These are phyloP conservation scores for Ceratobasidium sp. DNA, from an alignment of 1,284 basidiomycete species.

Conservation along the genomic window DNA sequence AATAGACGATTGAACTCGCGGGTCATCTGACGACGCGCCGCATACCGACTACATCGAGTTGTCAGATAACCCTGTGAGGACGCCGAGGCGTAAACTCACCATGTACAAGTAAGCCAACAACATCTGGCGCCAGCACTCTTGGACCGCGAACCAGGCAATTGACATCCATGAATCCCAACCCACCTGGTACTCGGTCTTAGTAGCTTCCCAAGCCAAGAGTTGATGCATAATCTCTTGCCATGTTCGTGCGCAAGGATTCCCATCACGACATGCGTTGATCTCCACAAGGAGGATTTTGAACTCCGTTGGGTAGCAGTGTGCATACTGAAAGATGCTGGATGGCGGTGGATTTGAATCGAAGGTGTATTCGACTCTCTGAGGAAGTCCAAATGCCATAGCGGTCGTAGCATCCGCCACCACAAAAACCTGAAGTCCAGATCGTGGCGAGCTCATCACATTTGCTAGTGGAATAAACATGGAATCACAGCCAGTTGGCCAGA, in stretches of 20 bases:
- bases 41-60: not conserved
- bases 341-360: not conserved
- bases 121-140: conserved; percentile 19
- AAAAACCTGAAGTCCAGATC: not conserved
- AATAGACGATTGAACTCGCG: not conserved
- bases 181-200: not conserved
- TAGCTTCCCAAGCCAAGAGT: not conserved
- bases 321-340: not conserved
- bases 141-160: conserved; percentile 7
- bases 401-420: conserved; percentile 8
- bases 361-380: conserved; percentile 14
- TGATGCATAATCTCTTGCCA: conserved; percentile 7
- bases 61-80: no score
- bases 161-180: conserved; percentile 8
- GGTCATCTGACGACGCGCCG: not conserved
- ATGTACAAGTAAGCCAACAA: conserved; percentile 18
- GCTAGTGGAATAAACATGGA: not conserved
- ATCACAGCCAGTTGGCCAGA: not conserved
- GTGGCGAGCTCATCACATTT: not conserved
- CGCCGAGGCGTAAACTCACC: not conserved
- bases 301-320: not conserved
- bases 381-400: conserved; percentile 5
- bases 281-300: not conserved
- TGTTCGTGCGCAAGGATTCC: not conserved
- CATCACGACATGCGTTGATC: not conserved